Percentiles rank a stretch among this genome's conserved stretches.
These are phyloP conservation scores for Pulveroboletus frians DNA, from an alignment of 768 basidiomycete genomes.

Conservation along the genomic window DNA sequence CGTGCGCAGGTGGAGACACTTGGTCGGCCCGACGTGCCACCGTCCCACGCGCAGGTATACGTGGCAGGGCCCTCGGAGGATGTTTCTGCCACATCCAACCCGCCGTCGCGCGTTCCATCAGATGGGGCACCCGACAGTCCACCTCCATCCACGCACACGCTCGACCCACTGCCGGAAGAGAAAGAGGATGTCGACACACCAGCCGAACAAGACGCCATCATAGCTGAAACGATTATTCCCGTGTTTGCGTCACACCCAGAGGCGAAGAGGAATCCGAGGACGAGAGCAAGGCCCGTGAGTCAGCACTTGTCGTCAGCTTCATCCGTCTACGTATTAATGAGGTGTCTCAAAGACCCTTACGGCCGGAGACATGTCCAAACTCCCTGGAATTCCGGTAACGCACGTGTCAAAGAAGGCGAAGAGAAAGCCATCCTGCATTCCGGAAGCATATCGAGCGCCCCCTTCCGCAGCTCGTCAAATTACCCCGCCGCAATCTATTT, in stretches of 20 bases:
- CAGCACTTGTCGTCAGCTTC: slow-evolving; percentile 1
- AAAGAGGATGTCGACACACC: background rate
- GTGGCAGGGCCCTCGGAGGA: background rate
- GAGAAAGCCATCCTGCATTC: slow-evolving; percentile 11
- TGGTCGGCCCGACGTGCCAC: slow-evolving; percentile 2
- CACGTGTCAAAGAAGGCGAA: slow-evolving; percentile 20
- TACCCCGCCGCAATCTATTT: slow-evolving; percentile 11
- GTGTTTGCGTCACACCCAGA: slow-evolving; percentile 5
- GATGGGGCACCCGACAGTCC: background rate
- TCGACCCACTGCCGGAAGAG: slow-evolving; percentile 2
- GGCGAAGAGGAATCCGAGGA: slow-evolving; percentile 27
- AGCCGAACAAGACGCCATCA: background rate
- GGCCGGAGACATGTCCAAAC: slow-evolving; percentile 18
- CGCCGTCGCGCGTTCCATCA: background rate
- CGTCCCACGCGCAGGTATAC: slow-evolving; percentile 4
- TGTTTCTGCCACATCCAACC: background rate
- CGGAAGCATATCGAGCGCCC: slow-evolving; percentile 7
- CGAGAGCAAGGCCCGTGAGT: slow-evolving; percentile 20
- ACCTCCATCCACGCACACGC: background rate
- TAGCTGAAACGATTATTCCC: background rate
- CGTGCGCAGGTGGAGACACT: slow-evolving; percentile 17
- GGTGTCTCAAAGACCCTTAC: slow-evolving; percentile 15
- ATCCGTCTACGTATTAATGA: slow-evolving; percentile 15
- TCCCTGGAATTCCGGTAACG: slow-evolving; percentile 3
- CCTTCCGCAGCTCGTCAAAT: slow-evolving; percentile 8